Percentiles rank a stretch among this genome's conserved stretches.
phyloP scores from a whole-genome alignment of 1,284 basidiomycete species.

The Athelia psychrophila region DNA sequence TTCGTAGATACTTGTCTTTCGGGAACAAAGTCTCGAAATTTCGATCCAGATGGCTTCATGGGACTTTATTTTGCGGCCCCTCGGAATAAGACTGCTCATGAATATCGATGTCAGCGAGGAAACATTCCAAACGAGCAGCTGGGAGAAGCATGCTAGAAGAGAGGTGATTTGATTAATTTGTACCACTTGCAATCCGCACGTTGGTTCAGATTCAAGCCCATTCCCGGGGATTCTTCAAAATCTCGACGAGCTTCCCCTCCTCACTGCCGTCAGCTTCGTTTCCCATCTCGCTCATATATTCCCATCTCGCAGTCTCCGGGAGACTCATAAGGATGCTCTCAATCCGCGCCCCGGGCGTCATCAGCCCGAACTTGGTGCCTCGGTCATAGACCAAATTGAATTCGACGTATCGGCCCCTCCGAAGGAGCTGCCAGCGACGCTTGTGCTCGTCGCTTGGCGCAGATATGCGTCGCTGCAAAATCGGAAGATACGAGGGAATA shows the following conservation, averaged over 20 bases:
- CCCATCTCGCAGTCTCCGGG: slow-evolving; percentile 91
- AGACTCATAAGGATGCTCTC: slow-evolving; percentile 94
- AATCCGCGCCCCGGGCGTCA: slow-evolving; percentile 87
- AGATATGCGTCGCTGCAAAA: slow-evolving; percentile 59
- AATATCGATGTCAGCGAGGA: too few relatives aligned
- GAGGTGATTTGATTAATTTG: too few relatives aligned
- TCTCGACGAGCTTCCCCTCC: slow-evolving; percentile 68
- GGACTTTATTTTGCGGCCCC: too few relatives aligned
- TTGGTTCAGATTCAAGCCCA: too few relatives aligned
- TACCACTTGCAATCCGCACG: too few relatives aligned
- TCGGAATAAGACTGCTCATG: too few relatives aligned
- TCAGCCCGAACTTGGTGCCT: slow-evolving; percentile 86
- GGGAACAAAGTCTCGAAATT: too few relatives aligned
- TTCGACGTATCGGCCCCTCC: slow-evolving; percentile 90
- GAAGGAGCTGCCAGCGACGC: slow-evolving; percentile 87
- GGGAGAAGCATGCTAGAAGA: too few relatives aligned
- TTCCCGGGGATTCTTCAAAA: slow-evolving; percentile 66
- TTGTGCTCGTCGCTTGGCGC: slow-evolving; percentile 61
- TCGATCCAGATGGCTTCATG: too few relatives aligned
- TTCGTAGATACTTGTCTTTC: too few relatives aligned
- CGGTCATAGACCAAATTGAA: slow-evolving; percentile 92
- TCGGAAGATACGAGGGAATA: slow-evolving; percentile 86
- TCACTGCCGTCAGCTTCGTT: slow-evolving; percentile 55
- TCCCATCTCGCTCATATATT: slow-evolving; percentile 87
- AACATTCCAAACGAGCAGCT: too few relatives aligned